phyloP scores from a whole-genome alignment of 257 asterid genomes.

The Fraxinus pennsylvanica region DNA sequence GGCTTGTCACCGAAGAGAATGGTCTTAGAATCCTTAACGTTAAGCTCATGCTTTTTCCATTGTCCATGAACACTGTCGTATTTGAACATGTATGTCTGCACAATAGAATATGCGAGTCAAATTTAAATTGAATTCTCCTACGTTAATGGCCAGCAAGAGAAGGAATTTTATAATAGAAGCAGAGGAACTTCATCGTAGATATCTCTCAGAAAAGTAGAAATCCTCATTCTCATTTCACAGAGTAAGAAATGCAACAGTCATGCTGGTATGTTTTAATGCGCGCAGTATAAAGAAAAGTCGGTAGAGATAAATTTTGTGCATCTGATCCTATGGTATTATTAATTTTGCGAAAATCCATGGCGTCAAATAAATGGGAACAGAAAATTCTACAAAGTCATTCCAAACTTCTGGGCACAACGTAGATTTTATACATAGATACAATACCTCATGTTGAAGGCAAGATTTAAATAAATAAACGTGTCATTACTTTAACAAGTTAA shows the following conservation, averaged over 20 bases:
- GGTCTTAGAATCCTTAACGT: not conserved
- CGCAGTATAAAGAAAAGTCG: not conserved
- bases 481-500: not conserved
- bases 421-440: no score
- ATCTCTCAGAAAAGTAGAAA: not conserved
- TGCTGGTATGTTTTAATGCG: no score
- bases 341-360: not conserved
- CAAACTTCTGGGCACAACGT: not conserved
- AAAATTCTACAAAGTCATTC: not conserved
- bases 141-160: not conserved
- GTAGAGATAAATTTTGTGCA: not conserved
- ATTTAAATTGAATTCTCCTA: not conserved
- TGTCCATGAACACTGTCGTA: not conserved
- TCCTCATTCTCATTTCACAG: not conserved
- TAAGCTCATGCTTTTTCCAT: constrained; percentile 2
- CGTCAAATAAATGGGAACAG: not conserved
- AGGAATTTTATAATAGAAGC: not conserved
- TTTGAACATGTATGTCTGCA: not conserved
- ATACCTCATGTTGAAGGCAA: not conserved
- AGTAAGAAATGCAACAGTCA: not conserved
- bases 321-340: not conserved
- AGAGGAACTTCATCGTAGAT: not conserved
- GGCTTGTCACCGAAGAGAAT: not conserved
- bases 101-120: not conserved
- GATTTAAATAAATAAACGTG: not conserved